These are phyloP conservation scores for Eucalyptus marginata DNA, from an alignment of 345 rosid genomes.

Conservation along the genomic window DNA sequence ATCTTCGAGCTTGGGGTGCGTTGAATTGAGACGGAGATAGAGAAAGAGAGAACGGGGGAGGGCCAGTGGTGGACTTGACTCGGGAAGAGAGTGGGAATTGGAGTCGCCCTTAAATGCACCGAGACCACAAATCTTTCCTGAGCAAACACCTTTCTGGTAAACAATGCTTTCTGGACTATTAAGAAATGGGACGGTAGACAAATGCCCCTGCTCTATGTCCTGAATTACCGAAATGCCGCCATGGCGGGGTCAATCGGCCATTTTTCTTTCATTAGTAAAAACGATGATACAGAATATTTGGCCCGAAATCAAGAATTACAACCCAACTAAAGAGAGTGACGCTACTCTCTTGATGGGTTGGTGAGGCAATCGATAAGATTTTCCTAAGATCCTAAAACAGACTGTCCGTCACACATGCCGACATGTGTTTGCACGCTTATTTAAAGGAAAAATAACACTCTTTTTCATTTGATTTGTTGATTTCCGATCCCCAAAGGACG, in stretches of 20 bases:
- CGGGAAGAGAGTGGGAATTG: not conserved
- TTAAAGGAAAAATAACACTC: rapidly evolving
- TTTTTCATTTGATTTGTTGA: rapidly evolving
- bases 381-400: not conserved
- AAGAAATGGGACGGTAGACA: not conserved
- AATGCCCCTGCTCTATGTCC: not conserved
- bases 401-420: rapidly evolving
- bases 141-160: not conserved
- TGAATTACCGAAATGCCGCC: not conserved
- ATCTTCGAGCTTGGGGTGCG: not conserved
- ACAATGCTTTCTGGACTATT: rapidly evolving
- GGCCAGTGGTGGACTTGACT: not conserved
- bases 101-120: not conserved
- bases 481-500: not conserved
- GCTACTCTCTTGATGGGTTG: not conserved
- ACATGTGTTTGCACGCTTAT: not conserved
- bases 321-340: not conserved
- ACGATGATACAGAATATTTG: not conserved
- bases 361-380: not conserved
- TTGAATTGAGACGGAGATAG: not conserved
- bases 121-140: not conserved
- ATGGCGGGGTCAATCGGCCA: not conserved
- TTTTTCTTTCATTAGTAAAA: not conserved
- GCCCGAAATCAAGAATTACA: not conserved
- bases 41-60: not conserved